phyloP scores from a whole-genome alignment of 768 basidiomycete species.

The Vararia minispora region DNA sequence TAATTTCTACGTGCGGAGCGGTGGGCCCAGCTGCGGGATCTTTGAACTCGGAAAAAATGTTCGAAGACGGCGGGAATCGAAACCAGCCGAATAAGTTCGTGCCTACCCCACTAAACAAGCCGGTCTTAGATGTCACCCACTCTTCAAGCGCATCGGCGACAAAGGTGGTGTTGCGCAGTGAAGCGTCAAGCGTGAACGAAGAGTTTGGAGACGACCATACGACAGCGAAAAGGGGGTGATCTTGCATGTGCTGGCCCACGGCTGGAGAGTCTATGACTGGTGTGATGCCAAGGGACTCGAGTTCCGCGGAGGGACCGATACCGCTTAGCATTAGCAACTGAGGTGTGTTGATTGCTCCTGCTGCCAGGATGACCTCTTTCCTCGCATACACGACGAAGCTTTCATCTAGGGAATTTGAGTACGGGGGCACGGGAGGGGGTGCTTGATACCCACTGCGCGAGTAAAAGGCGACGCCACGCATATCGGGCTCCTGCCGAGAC shows the following conservation, averaged over 20 bases:
- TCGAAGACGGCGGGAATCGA: no score
- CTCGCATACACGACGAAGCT: slow-evolving; percentile 14
- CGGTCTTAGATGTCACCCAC: no score
- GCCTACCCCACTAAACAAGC: no score
- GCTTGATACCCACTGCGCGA: slow-evolving; percentile 5
- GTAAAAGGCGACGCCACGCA: slow-evolving; percentile 4
- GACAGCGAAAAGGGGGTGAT: slow-evolving; percentile 9
- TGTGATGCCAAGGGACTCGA: slow-evolving; percentile 20
- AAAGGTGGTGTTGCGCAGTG: slow-evolving; percentile 4
- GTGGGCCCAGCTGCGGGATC: no score
- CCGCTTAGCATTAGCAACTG: slow-evolving; percentile 22
- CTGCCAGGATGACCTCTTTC: slow-evolving; percentile 21
- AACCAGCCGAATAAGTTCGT: no score
- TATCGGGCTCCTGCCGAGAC: background rate
- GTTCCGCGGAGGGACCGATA: slow-evolving; percentile 22
- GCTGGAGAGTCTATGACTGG: slow-evolving; percentile 24
- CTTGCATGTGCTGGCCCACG: slow-evolving; percentile 22
- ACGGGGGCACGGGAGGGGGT: slow-evolving; percentile 1
- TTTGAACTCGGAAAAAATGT: no score
- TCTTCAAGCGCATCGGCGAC: background rate
- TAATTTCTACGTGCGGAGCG: no score
- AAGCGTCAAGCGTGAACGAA: slow-evolving; percentile 5
- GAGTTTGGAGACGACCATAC: slow-evolving; percentile 1
- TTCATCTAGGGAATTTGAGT: background rate
- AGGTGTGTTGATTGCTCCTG: slow-evolving; percentile 13